Evolutionary conservation across 176 grass and related monocot species (phyloP).

Genomic region (Avena insularis): DNA sequence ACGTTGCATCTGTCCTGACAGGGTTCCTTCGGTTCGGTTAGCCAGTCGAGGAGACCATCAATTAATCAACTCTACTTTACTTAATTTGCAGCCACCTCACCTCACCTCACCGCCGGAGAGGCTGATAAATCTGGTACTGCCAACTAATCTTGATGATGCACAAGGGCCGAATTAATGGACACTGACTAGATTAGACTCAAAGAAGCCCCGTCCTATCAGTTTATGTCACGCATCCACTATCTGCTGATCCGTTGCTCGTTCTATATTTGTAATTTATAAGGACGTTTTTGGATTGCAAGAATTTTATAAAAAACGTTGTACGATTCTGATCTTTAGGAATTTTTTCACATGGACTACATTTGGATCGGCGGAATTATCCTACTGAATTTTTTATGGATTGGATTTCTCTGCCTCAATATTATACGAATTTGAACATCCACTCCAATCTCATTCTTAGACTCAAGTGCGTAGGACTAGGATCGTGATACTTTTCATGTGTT

Average conservation of each 20-base stretch:
- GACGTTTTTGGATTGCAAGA: too few species aligned
- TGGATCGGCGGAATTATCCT: too few species aligned
- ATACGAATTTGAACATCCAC: too few species aligned
- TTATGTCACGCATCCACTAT: neutral
- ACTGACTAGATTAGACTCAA: neutral
- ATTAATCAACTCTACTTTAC: constrained; percentile 2
- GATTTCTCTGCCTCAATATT: too few species aligned
- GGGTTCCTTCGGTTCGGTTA: constrained; percentile 14
- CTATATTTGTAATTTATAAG: neutral
- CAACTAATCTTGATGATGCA: neutral
- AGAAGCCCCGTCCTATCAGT: neutral
- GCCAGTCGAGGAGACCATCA: neutral
- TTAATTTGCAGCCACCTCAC: neutral
- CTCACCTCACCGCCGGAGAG: neutral
- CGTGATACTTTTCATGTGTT: too few species aligned
- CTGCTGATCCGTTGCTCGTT: neutral
- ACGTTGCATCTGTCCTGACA: neutral
- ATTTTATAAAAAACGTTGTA: too few species aligned
- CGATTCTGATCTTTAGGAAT: too few species aligned
- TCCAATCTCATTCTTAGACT: too few species aligned
- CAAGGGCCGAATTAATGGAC: neutral
- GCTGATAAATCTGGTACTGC: neutral
- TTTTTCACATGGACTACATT: too few species aligned
- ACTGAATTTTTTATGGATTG: too few species aligned
- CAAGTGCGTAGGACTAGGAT: too few species aligned